Conservation (phyloP, 768 basidiomycete genomes). For the Kwoniella shandongensis region DNA sequence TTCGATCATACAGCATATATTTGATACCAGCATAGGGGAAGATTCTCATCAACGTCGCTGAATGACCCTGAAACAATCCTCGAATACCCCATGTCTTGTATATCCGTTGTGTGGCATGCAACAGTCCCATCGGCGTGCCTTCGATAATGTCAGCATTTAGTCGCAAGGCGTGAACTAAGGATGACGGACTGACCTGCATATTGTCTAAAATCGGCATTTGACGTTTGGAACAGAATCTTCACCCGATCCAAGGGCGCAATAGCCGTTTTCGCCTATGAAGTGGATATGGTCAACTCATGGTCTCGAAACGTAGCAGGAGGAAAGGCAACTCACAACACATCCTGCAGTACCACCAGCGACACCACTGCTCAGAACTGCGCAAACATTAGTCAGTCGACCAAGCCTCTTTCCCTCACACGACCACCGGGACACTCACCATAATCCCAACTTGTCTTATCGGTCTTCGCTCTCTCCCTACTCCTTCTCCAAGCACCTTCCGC, state of each 20-base stretch:
- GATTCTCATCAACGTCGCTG: slow-evolving; percentile 86
- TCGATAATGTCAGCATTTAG: not conserved
- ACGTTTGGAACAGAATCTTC: slow-evolving; percentile 97
- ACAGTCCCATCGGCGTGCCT: slow-evolving; percentile 87
- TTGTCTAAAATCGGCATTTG: slow-evolving; percentile 89
- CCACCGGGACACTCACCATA: slow-evolving; percentile 42
- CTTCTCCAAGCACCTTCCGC: slow-evolving; percentile 34
- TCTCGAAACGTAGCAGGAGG: not conserved
- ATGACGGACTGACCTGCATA: slow-evolving; percentile 71
- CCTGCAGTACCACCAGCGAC: slow-evolving; percentile 92
- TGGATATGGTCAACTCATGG: slow-evolving; percentile 10
- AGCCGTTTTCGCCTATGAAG: slow-evolving; percentile 82
- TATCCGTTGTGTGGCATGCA: slow-evolving; percentile 72
- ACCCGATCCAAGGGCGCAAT: slow-evolving; percentile 96
- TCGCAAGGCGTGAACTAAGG: not conserved
- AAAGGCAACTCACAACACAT: slow-evolving; percentile 72
- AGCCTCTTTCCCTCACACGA: slow-evolving; percentile 7
- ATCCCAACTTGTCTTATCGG: slow-evolving; percentile 51
- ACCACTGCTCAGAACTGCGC: slow-evolving; percentile 69
- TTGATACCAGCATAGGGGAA: slow-evolving; percentile 97
- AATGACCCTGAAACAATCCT: slow-evolving; percentile 93
- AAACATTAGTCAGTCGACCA: slow-evolving; percentile 42
- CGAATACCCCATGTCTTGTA: slow-evolving; percentile 61
- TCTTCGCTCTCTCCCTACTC: slow-evolving; percentile 47
- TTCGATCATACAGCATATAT: slow-evolving; percentile 92